Percentiles rank a stretch among this genome's conserved stretches.
Evolutionary conservation across 75 land plant species (phyloP).

Genomic region (Pinus taeda): DNA sequence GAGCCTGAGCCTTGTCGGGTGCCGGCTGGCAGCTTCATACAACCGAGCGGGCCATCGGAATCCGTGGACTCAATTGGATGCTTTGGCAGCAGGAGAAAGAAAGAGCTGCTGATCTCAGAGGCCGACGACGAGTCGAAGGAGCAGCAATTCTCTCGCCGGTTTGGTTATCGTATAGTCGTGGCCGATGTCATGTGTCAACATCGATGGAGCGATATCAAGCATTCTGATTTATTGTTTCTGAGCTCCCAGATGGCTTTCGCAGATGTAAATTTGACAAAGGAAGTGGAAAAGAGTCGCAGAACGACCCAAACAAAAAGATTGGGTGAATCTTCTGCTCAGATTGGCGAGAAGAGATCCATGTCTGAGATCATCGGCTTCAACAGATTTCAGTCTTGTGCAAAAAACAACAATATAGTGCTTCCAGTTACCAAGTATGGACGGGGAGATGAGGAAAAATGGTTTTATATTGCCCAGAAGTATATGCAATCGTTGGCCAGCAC

Average conservation of each 20-base stretch:
- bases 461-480: too few relatives aligned
- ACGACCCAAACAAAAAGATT: too few relatives aligned
- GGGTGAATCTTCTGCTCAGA: too few relatives aligned
- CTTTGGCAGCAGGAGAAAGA: neutral
- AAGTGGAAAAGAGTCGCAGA: too few relatives aligned
- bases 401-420: too few relatives aligned
- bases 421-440: too few relatives aligned
- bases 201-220: constrained; percentile 75
- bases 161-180: constrained; percentile 69
- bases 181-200: constrained; percentile 29
- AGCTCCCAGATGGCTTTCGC: neutral
- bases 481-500: too few relatives aligned
- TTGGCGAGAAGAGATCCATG: too few relatives aligned
- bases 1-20: constrained; percentile 12
- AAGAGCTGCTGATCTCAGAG: neutral
- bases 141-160: constrained; percentile 19
- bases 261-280: too few relatives aligned
- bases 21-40: constrained; percentile 28
- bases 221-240: constrained; percentile 65
- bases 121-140: neutral
- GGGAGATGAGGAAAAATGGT: too few relatives aligned
- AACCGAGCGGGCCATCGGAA: neutral
- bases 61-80: neutral
- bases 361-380: too few relatives aligned
- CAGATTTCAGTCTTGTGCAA: too few relatives aligned